Conservation (phyloP, 306 rosid genomes). For the Dicorynia guianensis region DNA sequence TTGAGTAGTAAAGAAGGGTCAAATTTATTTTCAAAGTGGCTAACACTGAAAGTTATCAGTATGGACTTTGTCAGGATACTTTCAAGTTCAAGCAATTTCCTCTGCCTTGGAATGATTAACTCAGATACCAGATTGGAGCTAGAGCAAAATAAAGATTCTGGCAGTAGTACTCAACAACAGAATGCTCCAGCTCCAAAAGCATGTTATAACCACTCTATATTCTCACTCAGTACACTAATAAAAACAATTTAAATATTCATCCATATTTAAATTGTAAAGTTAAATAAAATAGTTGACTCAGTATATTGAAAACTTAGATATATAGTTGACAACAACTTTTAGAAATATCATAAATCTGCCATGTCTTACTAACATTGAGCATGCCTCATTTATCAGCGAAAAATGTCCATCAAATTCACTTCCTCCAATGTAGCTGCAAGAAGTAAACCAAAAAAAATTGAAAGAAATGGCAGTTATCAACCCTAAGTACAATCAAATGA, state of each 20-base stretch:
- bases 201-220: conserved; percentile 4
- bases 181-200: conserved; percentile 29
- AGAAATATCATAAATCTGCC: conserved; percentile 31
- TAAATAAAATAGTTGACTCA: conserved; percentile 21
- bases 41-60: conserved; percentile 24
- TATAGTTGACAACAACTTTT: conserved; percentile 7
- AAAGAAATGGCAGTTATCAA: conserved; percentile 2
- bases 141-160: conserved; percentile 30
- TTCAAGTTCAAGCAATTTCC: conserved; percentile 31
- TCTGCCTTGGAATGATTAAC: conserved; percentile 4
- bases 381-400: conserved; percentile 89
- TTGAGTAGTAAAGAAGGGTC: conserved; percentile 30
- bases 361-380: conserved; percentile 89
- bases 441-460: conserved; percentile 25
- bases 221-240: conserved; percentile 26
- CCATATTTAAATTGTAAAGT: conserved; percentile 19
- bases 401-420: conserved; percentile 82
- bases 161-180: conserved; percentile 16
- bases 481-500: conserved; percentile 22
- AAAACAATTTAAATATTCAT: conserved; percentile 16
- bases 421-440: conserved; percentile 93
- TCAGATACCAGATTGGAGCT: conserved; percentile 21
- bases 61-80: conserved; percentile 16
- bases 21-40: conserved; percentile 18
- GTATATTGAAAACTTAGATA: not conserved